Evolutionary conservation across 2,329 filamentous ascomycete genomes (phyloP), one percentile per base, ranked within the genome.

Genomic region (Paracamarosporium sp.): DNA sequence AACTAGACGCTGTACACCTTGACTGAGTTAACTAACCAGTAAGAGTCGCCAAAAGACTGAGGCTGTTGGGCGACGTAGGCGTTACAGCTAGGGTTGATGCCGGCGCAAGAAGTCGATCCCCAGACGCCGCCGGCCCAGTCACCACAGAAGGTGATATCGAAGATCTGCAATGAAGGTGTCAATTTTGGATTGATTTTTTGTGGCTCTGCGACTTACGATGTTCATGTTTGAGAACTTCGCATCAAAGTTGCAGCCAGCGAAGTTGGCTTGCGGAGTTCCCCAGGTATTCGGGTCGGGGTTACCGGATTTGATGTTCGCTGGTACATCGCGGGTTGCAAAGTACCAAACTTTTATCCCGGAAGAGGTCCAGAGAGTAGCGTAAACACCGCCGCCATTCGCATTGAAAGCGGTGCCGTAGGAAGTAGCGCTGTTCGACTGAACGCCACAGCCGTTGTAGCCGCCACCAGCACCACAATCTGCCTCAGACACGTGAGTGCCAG

Each of bases 91-190:
- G 68, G 67, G 53, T 75, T 74, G 2, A 64, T 53, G 35, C 59
- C 36, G 11, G 73, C 62, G 54, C 76, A 77, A 13, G 63, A 57
- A 8, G 64, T 68, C 4, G 65, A 67, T 9, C 67, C 65, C 75
- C 76, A 85, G 2, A 80, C 78, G 15, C 68, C 64, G 12, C 83
- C 83, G 7, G 83, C 83, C 83, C 83, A 86, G 52, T 83, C 80
- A 31, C 84, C 83, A 59, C 83, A 85, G 70, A 85, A 85, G 1
- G 81, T 82, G 1, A 78, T 82, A 61, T 85, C 80, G 55, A 85
- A 80, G 22, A 83, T 70, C 64, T 71, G 41, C 5, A 31, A 6
- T 13, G 30, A 15, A 15, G 31, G 17, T 28, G 51, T 31, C 4
- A 48, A 8, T 11, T 9, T 2, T 13, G 6, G 33, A 38, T 36